These are phyloP conservation scores for Hyphochytrium catenoides DNA, from an alignment of 352 stramenopile genomes.

Conservation along the genomic window DNA sequence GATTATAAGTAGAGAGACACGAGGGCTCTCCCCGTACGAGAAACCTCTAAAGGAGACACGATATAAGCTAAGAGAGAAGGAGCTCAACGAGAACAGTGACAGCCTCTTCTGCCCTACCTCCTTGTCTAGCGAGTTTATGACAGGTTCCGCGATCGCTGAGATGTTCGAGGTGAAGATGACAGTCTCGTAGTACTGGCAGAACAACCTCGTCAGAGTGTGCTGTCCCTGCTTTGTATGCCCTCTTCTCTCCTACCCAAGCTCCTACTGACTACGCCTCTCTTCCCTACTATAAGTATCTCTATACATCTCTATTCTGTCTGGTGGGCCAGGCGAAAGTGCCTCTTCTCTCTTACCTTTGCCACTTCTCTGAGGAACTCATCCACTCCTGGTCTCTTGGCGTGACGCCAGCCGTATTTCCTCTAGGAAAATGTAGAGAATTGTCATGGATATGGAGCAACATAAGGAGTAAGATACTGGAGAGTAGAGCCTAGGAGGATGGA, in stretches of 20 bases:
- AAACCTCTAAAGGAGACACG: too few species aligned
- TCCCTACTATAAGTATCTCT: conserved; percentile 1
- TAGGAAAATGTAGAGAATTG: conserved; percentile 8
- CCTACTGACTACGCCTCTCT: too few species aligned
- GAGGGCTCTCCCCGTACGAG: too few species aligned
- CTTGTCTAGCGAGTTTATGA: conserved; percentile 42
- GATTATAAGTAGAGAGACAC: too few species aligned
- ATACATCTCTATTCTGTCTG: background rate
- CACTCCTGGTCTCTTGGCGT: conserved; percentile 52
- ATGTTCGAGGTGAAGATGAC: conserved; percentile 58
- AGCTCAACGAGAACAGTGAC: too few species aligned
- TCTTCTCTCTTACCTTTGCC: too few species aligned
- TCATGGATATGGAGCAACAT: background rate
- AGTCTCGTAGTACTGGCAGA: conserved; percentile 57
- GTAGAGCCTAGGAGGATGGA: background rate
- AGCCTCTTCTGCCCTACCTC: too few species aligned
- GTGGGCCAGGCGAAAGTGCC: conserved; percentile 24
- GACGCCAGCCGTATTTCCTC: conserved; percentile 59
- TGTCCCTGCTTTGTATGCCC: too few species aligned
- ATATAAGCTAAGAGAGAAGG: too few species aligned
- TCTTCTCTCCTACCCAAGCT: too few species aligned
- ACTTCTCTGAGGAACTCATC: conserved; percentile 67
- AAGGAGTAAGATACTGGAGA: background rate
- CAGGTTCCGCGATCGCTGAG: conserved; percentile 34
- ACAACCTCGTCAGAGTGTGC: background rate